Percentiles rank a stretch among this genome's conserved stretches.
Evolutionary conservation across 495 filamentous ascomycete genomes (phyloP).

Genomic region (Podospora sp.): DNA sequence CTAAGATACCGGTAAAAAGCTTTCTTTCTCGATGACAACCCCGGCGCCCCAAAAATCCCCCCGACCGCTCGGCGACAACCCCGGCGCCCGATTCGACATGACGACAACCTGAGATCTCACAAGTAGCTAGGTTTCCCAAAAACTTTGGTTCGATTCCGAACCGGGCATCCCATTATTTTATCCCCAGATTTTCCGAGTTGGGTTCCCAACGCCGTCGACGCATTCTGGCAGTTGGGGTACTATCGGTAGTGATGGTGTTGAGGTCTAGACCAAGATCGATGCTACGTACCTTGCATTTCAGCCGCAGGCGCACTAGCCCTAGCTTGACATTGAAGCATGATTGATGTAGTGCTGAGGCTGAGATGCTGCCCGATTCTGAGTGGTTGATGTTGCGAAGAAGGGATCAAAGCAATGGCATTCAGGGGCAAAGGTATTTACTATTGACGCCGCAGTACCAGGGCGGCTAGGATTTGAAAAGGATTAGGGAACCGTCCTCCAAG

Average conservation of each 20-base stretch:
- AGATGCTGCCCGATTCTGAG: not conserved
- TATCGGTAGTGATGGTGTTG: too few species aligned
- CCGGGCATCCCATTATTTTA: not conserved
- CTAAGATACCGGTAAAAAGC: too few species aligned
- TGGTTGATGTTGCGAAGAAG: constrained; percentile 1
- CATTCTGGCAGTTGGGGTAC: too few species aligned
- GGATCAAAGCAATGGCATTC: constrained; percentile 8
- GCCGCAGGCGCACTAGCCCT: not conserved
- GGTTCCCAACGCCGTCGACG: too few species aligned
- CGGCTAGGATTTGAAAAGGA: not conserved
- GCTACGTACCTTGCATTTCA: not conserved
- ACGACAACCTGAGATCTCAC: not conserved
- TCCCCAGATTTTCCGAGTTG: too few species aligned
- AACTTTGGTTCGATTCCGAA: not conserved
- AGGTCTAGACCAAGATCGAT: not conserved
- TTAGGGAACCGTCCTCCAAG: not conserved
- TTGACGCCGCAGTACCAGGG: constrained; percentile 1
- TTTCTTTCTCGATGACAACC: not conserved
- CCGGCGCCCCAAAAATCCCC: not conserved
- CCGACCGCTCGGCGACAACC: not conserved
- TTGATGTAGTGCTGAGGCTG: constrained; percentile 4
- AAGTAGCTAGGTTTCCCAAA: not conserved
- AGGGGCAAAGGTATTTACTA: constrained; percentile 3
- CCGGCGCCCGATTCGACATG: not conserved
- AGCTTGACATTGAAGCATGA: not conserved